A percentile compares a stretch with the other conserved stretches of the same genome.
Evolutionary conservation across 495 filamentous ascomycete species (phyloP).

Genomic region (Podospora fimiseda): DNA sequence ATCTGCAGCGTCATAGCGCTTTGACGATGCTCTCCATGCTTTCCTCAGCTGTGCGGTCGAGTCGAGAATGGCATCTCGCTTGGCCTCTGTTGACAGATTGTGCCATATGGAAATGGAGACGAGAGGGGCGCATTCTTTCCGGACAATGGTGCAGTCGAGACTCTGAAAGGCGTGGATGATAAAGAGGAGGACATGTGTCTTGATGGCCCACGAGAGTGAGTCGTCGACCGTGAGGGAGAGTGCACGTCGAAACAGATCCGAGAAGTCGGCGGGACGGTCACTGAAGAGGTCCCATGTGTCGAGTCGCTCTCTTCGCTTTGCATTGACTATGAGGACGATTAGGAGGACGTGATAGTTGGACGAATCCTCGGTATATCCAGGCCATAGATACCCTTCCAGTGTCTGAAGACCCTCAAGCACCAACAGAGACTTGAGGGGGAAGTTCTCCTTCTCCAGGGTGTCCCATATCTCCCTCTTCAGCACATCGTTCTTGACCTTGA

Average conservation of each 20-base stretch:
- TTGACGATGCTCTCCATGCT: conserved; percentile 81
- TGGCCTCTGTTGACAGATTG: conserved; percentile 66
- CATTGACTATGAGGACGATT: conserved; percentile 75
- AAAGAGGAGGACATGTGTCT: conserved; percentile 76
- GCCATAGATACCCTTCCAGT: conserved; percentile 90
- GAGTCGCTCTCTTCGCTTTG: conserved; percentile 80
- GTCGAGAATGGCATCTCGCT: conserved; percentile 61
- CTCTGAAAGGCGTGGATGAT: conserved; percentile 91
- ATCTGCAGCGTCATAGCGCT: conserved; percentile 83
- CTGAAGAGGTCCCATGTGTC: conserved; percentile 82
- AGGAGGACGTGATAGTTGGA: conserved; percentile 87
- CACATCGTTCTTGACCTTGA: conserved; percentile 77
- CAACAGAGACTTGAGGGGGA: conserved; percentile 69
- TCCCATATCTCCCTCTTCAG: conserved; percentile 91
- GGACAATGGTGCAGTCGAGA: conserved; percentile 77
- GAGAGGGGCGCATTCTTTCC: conserved; percentile 92
- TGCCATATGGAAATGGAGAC: conserved; percentile 96
- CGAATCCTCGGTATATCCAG: conserved; percentile 79
- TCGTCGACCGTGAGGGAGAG: conserved; percentile 82
- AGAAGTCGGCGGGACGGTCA: conserved; percentile 75
- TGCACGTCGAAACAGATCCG: conserved; percentile 80
- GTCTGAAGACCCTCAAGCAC: conserved; percentile 86
- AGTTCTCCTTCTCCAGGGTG: conserved; percentile 70
- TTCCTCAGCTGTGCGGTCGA: conserved; percentile 68
- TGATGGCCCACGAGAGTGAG: conserved; percentile 61